Base-by-base conservation (phyloP, 192 early-diverging fungal genomes). In the Spizellomyces sp. region DNA sequence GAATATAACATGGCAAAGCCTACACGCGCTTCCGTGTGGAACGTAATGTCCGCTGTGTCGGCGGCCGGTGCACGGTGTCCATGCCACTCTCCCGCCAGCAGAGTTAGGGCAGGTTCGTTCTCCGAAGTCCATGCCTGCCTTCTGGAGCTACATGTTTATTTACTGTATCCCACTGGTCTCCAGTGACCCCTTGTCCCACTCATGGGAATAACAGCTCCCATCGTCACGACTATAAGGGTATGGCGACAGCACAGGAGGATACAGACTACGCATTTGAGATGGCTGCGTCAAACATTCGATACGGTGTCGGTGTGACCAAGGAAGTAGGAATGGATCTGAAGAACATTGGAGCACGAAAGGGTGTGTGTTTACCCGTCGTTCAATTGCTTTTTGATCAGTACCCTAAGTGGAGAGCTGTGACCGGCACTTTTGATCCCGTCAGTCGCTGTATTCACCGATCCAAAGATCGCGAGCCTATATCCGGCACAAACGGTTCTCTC, bases 241-340 rank as follows among this genome's bases (percentile, higher is more conserved):
- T 68, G 9, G 7, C 70, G 21, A 68, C 70, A 2, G 47, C 60
- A 14, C 47, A 64, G 21, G 66, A 65, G 36, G 76, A 81, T 50
- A 62, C 52, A 17, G 83, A 84, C 9, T 84, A 84, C 46, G 83
- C 83, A 43, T 84, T 84, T 52, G 83, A 84, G 81, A 94, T 96
- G 92, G 93, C 94, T 36, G 91, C 93, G 21, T 91, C 90, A 61
- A 93, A 89, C 45, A 90, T 96, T 69, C 91, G 94, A 6, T 94
- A 93, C 64, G 94, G 94, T 62, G 79, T 80, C 5, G 93, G 93
- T 36, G 93, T 89, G 5, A 96, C 94, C 45, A 47, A 54, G 36
- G 94, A 96, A 73, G 86, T 96, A 46, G 94, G 94, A 56, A 86
- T 88, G 84, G 94, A 96, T 77, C 70, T 93, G 63, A 83, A 78